Conservation (phyloP, 257 asterid species). For the Apocynum venetum region DNA sequence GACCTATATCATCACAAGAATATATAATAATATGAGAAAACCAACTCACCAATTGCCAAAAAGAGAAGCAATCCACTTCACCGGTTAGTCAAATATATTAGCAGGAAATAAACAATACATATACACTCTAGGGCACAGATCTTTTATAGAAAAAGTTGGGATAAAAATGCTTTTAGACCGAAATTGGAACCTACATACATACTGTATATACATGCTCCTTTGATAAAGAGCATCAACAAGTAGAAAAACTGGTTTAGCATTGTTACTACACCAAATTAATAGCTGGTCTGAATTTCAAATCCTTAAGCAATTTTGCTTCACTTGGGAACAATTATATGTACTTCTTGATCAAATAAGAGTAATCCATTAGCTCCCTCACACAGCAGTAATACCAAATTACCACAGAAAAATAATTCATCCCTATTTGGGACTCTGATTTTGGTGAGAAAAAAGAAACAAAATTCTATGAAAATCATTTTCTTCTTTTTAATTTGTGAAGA, state of each 20-base stretch:
- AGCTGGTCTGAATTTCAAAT: conserved; percentile 1
- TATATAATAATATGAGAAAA: not conserved
- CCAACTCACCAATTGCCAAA: not conserved
- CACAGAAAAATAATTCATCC: not conserved
- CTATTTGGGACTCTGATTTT: not conserved
- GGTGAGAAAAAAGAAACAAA: not conserved
- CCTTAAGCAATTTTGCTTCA: not conserved
- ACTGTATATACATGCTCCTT: not conserved
- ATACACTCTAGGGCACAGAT: not conserved
- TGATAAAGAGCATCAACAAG: not conserved
- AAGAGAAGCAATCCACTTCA: not conserved
- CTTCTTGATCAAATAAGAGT: conserved; percentile 1
- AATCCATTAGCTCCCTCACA: not conserved
- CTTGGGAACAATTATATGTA: not conserved
- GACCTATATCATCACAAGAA: conserved; percentile 43
- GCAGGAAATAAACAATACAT: not conserved
- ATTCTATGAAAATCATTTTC: not conserved
- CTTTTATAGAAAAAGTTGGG: not conserved
- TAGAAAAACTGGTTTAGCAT: not conserved
- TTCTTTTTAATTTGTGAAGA: not conserved
- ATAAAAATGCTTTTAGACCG: not conserved
- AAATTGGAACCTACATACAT: not conserved
- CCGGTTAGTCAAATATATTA: not conserved
- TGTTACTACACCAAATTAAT: not conserved
- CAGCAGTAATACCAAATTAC: conserved; percentile 1